Base-by-base conservation (phyloP, 805 yeast species). In the Spathaspora arborariae region DNA sequence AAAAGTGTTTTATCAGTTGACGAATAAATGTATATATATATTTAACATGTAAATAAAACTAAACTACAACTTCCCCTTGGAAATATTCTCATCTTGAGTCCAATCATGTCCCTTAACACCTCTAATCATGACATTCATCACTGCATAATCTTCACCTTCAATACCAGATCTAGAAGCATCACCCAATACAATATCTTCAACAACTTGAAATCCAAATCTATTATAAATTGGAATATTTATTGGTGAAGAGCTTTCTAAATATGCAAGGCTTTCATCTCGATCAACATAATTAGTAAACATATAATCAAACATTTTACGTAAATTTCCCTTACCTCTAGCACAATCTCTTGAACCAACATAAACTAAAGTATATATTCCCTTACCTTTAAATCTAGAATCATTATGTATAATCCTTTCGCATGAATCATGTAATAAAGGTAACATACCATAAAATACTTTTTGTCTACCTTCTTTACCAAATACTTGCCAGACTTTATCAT, bases 261-360 rank as follows among this genome's bases (percentile, higher is more conserved):
- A 79, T 3, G 76, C 56, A n/a, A 70, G 58, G 42, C 67, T 58
- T 48, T 65, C 57, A 11, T 65, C 65, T 20, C 61, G 62, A 52
- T 79, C 82, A 44, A 79, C 65, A 56, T 72, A 66, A 45, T 72
- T 66, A 27, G 61, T 56, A 53, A 74, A 76, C 75, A 76, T 71
- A 55, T 66, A 72, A 5, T 78, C 75, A 52, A 79, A 73, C 57
- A 78, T 63, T 20, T 67, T 68, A 41, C 82, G 60, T 9, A 70
- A 78, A 54, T 79, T 79, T 16, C 84, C 84, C 55, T 79, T 79
- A 30, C 84, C 84, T 52, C 81, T 67, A 5, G 82, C 80, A 15
- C 58, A 56, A 11, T 40, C 61, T 5, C 68, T 63, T 5, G 76
- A 68, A 5, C 78, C 79, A 46, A 75, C 60, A 54, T 75, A 75